Evolutionary conservation across 2,329 filamentous ascomycete species (phyloP).

Genomic region (Colletotrichum gigasporum): DNA sequence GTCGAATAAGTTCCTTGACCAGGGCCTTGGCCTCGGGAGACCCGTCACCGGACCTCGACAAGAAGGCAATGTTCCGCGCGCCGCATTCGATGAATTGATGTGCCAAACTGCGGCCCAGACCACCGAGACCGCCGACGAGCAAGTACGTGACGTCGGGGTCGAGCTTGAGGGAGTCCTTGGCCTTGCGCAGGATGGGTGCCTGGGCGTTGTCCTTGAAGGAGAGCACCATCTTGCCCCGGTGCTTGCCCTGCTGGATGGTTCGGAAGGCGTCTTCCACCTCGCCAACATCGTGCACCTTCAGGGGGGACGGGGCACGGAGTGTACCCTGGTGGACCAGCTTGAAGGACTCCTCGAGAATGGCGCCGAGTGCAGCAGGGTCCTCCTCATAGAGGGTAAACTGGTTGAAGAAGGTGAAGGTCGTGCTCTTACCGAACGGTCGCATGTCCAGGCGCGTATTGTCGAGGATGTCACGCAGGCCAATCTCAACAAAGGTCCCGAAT

Average conservation of each 20-base stretch:
- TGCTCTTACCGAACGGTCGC: conserved; percentile 50
- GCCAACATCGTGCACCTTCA: conserved; percentile 34
- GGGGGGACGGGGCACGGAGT: conserved; percentile 21
- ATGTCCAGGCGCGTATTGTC: conserved; percentile 52
- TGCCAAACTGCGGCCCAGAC: conserved; percentile 37
- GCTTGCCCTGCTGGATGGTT: conserved; percentile 48
- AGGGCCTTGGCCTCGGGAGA: conserved; percentile 28
- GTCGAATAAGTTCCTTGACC: conserved; percentile 36
- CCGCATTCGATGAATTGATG: conserved; percentile 37
- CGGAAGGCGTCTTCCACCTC: conserved; percentile 48
- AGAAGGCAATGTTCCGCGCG: conserved; percentile 40
- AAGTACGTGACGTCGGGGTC: conserved; percentile 38
- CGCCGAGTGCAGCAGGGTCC: conserved; percentile 36
- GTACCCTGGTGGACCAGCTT: not conserved
- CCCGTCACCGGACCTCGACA: conserved; percentile 38
- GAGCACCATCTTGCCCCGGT: conserved; percentile 51
- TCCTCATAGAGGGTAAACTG: conserved; percentile 34
- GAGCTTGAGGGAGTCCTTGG: conserved; percentile 22
- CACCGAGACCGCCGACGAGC: conserved; percentile 41
- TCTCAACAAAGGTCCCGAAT: conserved; percentile 51
- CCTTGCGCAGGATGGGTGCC: not conserved
- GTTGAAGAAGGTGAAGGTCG: conserved; percentile 46
- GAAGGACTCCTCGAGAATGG: conserved; percentile 22
- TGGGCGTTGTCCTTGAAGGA: not conserved
- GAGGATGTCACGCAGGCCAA: conserved; percentile 50